Evolutionary conservation across 2,329 filamentous ascomycete genomes (phyloP).

Genomic region (Fusarium chaquense): DNA sequence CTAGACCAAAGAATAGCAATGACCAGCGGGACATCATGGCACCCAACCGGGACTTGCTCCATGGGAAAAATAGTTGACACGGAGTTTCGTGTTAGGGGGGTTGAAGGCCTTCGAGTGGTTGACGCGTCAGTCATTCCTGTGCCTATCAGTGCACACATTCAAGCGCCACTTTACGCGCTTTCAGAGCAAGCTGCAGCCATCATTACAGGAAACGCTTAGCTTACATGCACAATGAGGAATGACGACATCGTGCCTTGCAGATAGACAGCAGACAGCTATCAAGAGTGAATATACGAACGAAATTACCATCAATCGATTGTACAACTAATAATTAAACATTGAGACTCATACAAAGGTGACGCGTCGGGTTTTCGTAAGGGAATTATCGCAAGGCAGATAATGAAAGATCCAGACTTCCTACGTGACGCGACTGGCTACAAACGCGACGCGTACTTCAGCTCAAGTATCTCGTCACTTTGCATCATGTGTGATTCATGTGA

Average conservation of each 20-base stretch:
- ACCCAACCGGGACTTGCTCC: slow-evolving; percentile 64
- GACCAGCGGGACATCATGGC: slow-evolving; percentile 59
- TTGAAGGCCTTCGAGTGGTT: slow-evolving; percentile 49
- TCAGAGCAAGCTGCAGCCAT: slow-evolving; percentile 52
- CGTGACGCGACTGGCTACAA: neutral
- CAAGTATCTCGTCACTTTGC: no score
- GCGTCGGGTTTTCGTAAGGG: neutral
- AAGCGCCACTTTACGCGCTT: slow-evolving; percentile 52
- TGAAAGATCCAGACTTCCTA: neutral
- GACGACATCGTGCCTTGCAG: fast-evolving
- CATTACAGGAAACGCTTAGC: slow-evolving; percentile 19
- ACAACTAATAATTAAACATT: neutral
- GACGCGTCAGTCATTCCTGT: slow-evolving; percentile 53
- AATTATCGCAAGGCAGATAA: no score
- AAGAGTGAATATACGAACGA: neutral
- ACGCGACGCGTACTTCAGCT: neutral
- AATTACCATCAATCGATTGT: neutral
- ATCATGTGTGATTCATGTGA: no score
- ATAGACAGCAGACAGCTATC: neutral
- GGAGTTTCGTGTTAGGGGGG: slow-evolving; percentile 65
- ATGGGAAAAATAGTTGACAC: slow-evolving; percentile 70
- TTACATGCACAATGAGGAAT: neutral
- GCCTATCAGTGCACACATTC: slow-evolving; percentile 48
- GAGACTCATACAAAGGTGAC: neutral
- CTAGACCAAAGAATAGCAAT: slow-evolving; percentile 40